Evolutionary conservation across 192 early-diverging fungal genomes (phyloP).

Genomic region (Lunasporangiospora selenospora): DNA sequence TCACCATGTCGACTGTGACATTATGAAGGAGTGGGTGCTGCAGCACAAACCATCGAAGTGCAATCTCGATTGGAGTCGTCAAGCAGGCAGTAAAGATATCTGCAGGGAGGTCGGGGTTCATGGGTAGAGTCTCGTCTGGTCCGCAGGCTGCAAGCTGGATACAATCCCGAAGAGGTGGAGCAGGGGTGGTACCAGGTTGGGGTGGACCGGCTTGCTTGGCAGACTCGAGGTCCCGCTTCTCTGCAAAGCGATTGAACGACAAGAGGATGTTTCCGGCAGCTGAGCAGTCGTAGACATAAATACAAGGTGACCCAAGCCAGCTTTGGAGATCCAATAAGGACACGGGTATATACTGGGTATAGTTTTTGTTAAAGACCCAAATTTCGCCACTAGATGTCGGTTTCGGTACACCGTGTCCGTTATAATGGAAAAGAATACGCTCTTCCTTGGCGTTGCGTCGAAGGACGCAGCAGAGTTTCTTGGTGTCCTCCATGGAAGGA

Average conservation of each 20-base stretch:
- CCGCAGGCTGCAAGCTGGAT: slow-evolving; percentile 95
- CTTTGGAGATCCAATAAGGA: slow-evolving; percentile 90
- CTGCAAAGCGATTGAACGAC: slow-evolving; percentile 90
- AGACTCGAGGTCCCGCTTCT: slow-evolving; percentile 81
- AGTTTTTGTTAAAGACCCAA: slow-evolving; percentile 98
- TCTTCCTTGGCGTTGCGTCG: slow-evolving; percentile 91
- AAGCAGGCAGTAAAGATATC: slow-evolving; percentile 97
- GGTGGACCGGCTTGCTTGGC: slow-evolving; percentile 47
- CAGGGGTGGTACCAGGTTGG: slow-evolving; percentile 51
- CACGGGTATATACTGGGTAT: slow-evolving; percentile 98
- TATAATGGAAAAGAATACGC: slow-evolving; percentile 96
- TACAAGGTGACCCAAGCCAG: slow-evolving; percentile 94
- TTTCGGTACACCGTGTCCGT: slow-evolving; percentile 97
- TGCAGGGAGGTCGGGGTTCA: slow-evolving; percentile 93
- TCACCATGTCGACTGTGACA: slow-evolving; percentile 88
- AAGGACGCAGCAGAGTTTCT: slow-evolving; percentile 85
- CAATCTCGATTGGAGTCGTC: slow-evolving; percentile 95
- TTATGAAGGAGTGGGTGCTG: slow-evolving; percentile 79
- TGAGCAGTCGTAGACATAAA: slow-evolving; percentile 98
- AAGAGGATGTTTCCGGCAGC: slow-evolving; percentile 90
- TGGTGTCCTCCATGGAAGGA: slow-evolving; percentile 92
- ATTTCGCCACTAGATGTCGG: slow-evolving; percentile 95
- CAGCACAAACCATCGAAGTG: slow-evolving; percentile 89
- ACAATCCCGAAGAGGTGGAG: slow-evolving; percentile 68
- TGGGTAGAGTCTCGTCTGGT: slow-evolving; percentile 85